A percentile compares a stretch with the other conserved stretches of the same genome.
Conservation (phyloP, 768 basidiomycete species). For the Amyloporia xantha region DNA sequence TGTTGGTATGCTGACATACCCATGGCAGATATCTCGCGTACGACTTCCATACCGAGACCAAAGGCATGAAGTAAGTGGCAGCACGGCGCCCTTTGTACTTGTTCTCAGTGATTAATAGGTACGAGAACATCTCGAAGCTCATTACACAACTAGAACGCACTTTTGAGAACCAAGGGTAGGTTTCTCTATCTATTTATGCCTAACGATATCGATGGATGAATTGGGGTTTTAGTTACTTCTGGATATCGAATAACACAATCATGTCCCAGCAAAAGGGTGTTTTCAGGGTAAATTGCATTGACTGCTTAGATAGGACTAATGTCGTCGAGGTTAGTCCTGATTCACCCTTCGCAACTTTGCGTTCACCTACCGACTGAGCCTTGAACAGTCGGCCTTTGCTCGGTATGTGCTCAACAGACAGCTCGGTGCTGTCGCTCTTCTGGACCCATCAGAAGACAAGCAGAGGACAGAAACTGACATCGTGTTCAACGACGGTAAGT, state of each 20-base stretch:
- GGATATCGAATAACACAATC: conserved; percentile 64
- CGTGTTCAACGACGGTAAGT: conserved; percentile 71
- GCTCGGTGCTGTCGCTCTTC: conserved; percentile 64
- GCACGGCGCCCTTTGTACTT: conserved; percentile 8
- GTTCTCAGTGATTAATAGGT: conserved; percentile 34
- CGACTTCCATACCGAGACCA: conserved; percentile 91
- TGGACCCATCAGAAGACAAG: conserved; percentile 45
- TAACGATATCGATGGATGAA: not conserved
- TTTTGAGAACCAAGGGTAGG: conserved; percentile 77
- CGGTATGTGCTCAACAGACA: conserved; percentile 74
- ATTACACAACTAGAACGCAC: conserved; percentile 61
- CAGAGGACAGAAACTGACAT: conserved; percentile 59
- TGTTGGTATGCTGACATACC: not conserved
- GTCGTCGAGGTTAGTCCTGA: conserved; percentile 67
- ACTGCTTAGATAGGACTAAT: conserved; percentile 92
- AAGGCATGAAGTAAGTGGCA: conserved; percentile 78
- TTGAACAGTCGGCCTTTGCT: conserved; percentile 78
- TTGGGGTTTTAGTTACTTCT: conserved; percentile 56
- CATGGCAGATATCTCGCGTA: conserved; percentile 64
- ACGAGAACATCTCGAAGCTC: conserved; percentile 85
- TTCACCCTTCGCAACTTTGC: not conserved
- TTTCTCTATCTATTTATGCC: not conserved
- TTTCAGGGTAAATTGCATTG: conserved; percentile 92
- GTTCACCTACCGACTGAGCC: conserved; percentile 3
- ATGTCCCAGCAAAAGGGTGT: conserved; percentile 81